Percentiles rank a stretch among this genome's conserved stretches.
phyloP scores from a whole-genome alignment of 495 filamentous ascomycete species.

The Neurospora sp. region DNA sequence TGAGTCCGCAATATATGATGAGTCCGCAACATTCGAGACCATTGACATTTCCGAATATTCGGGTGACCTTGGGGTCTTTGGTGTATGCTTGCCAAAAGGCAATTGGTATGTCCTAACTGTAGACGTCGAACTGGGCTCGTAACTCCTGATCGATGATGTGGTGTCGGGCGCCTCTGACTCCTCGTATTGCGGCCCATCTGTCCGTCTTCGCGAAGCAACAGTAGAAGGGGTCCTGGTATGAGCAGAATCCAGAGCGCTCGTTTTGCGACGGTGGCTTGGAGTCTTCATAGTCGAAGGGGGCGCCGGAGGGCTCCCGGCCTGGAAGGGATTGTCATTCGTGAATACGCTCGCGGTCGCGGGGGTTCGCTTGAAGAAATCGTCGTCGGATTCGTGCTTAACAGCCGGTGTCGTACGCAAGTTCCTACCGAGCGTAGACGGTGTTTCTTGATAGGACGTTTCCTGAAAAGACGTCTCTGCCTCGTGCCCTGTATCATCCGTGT shows the following conservation, averaged over 20 bases:
- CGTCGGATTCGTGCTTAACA: conserved; percentile 33
- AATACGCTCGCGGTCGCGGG: conserved; percentile 53
- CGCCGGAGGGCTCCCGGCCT: conserved; percentile 54
- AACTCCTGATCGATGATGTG: not conserved
- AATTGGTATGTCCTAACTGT: not conserved
- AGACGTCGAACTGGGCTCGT: not conserved
- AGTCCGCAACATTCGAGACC: conserved; percentile 1
- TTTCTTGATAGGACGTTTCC: conserved; percentile 10
- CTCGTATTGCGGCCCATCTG: conserved; percentile 20
- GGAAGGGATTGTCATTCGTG: conserved; percentile 86
- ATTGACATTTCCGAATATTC: not conserved
- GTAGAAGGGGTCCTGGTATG: conserved; percentile 19
- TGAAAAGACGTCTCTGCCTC: conserved; percentile 8
- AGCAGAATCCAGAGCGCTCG: conserved; percentile 17
- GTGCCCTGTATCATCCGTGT: conserved; percentile 40
- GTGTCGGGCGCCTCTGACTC: conserved; percentile 18
- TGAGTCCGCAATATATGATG: not conserved
- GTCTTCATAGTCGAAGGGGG: conserved; percentile 24
- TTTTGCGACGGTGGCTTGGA: conserved; percentile 31
- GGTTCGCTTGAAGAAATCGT: conserved; percentile 32
- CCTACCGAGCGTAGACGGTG: conserved; percentile 12
- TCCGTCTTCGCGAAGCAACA: conserved; percentile 17
- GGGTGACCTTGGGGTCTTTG: not conserved
- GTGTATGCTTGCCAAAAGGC: not conserved
- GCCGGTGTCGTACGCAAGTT: conserved; percentile 29